Evolutionary conservation across 179 eudicot genomes (phyloP), one percentile per base, ranked within the genome.

Genomic region (Corrigiola litoralis): DNA sequence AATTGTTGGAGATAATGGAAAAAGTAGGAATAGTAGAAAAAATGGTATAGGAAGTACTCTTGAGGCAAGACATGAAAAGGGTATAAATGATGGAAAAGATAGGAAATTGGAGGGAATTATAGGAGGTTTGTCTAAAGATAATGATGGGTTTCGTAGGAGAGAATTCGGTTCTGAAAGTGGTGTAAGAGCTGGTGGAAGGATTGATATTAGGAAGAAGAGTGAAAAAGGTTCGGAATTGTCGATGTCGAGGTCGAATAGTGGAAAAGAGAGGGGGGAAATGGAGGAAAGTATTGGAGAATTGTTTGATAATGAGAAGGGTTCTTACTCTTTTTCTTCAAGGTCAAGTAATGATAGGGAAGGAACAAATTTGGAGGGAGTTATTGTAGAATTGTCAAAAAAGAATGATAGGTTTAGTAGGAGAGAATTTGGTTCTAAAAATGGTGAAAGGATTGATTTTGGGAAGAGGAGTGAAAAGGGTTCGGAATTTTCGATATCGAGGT

Each of bases 191-290:
- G n/a, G n/a, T n/a, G n/a, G n/a, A n/a, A n/a, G n/a, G n/a, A n/a
- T n/a, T n/a, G n/a, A n/a, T n/a, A n/a, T n/a, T n/a, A n/a, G n/a
- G n/a, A n/a, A n/a, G n/a, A n/a, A n/a, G n/a, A 42, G 25, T 47
- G 70, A 62, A 67, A 62, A 36, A 32, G 46, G 49, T 50, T 72
- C 75, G 51, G 81, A 71, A 67, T 46, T 70, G 53, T 75, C 78
- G 70, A 49, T 72, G 20, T 44, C 53, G 67, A 66, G 66, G 63
- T 61, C 29, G 36, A 50, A 52, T 29, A 49, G 65, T 36, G 69
- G 51, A 63, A 73, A 72, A 71, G 69, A 65, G 24, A 69, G 37
- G 20, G 36, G 41, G 40, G 65, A 47, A 49, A 8, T 40, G 44
- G 68, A 46, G 52, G 76, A 73, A 37, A n/a, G n/a, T n/a, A n/a